Conservation (phyloP, 192 early-diverging fungal species). For the Podila epicladia region DNA sequence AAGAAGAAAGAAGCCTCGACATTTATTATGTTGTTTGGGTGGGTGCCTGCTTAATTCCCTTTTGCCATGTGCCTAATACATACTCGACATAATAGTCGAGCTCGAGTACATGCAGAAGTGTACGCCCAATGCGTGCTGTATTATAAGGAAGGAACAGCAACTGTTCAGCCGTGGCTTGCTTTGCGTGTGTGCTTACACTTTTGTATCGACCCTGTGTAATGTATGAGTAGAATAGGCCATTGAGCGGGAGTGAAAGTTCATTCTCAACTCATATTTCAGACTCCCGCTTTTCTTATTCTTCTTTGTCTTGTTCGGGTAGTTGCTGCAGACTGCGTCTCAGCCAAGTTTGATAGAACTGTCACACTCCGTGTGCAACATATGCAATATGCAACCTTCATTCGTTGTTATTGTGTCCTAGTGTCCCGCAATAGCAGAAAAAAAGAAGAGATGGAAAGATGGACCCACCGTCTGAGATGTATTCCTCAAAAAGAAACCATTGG, state of each 20-base stretch:
- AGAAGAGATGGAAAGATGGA: background rate
- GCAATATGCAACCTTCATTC: too few species aligned
- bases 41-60: too few species aligned
- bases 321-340: too few species aligned
- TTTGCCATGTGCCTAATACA: background rate
- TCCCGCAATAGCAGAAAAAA: background rate
- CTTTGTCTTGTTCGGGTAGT: too few species aligned
- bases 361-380: too few species aligned
- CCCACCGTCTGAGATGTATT: background rate
- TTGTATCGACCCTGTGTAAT: background rate
- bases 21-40: background rate
- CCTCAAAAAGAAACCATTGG: slow-evolving; percentile 1
- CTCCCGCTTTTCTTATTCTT: too few species aligned
- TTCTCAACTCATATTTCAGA: too few species aligned
- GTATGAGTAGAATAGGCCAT: background rate
- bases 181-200: too few species aligned
- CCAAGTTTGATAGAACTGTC: too few species aligned
- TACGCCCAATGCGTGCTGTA: background rate
- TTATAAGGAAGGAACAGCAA: background rate
- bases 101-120: background rate
- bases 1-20: background rate
- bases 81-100: background rate
- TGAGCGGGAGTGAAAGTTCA: too few species aligned
- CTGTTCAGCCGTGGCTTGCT: background rate
- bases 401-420: background rate